Base-by-base conservation (phyloP, 2,329 filamentous ascomycete species). In the Anthostomella pinea region DNA sequence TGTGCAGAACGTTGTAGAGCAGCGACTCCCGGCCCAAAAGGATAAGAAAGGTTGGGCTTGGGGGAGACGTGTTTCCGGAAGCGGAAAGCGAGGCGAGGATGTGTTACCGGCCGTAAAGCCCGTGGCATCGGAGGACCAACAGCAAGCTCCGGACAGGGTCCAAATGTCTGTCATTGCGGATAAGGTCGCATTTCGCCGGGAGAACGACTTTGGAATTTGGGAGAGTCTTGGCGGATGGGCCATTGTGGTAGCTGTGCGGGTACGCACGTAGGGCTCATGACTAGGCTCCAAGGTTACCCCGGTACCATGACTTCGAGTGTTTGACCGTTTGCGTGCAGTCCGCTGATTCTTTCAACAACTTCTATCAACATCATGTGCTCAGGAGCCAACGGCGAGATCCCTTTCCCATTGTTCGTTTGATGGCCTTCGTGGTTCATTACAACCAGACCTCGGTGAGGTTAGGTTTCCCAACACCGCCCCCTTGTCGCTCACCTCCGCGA, bases 171-270 rank as follows among this genome's bases (percentile, higher is more conserved):
- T 67, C 3, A 54, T 52, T 17, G 66, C 68, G 0, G 64, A 75
- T 31, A 66, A 75, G 45, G 64, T 74, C 2, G 69, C 70, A 0
- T 76, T 78, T 38, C 53, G 73, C n/a, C 53, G 52, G 29, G 66
- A 75, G 53, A 77, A 72, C 15, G 68, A 67, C 10, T 60, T 77
- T 49, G 73, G 73, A 0, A 54, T 78, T 1, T 72, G 67, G 64
- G 72, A 77, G 51, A 72, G 68, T 20, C 58, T 59, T 42, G 66
- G 62, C 2, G 74, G 73, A 2, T 77, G 66, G 62, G 73, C 65
- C 0, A 57, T 78, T 19, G 66, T 75, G 10, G 60, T 74, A 1
- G 58, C 53, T 1, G 58, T 76, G 3, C 37, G 47, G n/a, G 38
- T 61, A 15, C 41, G 23, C 37, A 31, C 40, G 4, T 54, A 43